Percentiles rank a stretch among this genome's conserved stretches.
Evolutionary conservation across 2,329 filamentous ascomycete genomes (phyloP).

Genomic region (Diaporthe citri): DNA sequence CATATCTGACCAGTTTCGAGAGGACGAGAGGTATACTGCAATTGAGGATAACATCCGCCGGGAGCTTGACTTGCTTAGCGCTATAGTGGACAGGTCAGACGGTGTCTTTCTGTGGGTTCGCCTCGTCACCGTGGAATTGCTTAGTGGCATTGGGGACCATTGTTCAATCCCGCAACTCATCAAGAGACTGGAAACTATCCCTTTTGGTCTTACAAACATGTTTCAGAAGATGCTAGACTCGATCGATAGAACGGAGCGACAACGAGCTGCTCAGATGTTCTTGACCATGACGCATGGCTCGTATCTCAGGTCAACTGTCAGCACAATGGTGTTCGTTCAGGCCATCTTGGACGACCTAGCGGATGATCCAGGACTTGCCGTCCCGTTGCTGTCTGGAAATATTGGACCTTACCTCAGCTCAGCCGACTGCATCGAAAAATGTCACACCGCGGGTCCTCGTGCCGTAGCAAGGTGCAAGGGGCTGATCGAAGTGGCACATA

Average conservation of each 20-base stretch:
- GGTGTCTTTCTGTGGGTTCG: constrained; percentile 23
- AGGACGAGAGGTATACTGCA: constrained; percentile 4
- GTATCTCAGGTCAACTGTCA: not conserved
- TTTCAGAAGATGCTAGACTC: constrained; percentile 12
- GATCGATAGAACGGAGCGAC: not conserved
- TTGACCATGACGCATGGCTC: constrained; percentile 1
- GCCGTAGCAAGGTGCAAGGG: constrained; percentile 21
- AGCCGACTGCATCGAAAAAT: not conserved
- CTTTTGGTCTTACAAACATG: not conserved
- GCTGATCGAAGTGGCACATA: not conserved
- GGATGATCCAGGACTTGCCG: not conserved
- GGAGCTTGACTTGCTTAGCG: not conserved
- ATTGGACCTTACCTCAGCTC: not conserved
- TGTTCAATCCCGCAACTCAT: constrained; percentile 5
- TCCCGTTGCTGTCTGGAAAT: not conserved
- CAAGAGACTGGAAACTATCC: not conserved
- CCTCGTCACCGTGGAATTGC: not conserved
- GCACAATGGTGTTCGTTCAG: not conserved
- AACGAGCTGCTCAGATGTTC: constrained; percentile 7
- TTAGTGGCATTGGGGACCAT: constrained; percentile 17
- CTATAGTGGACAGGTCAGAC: not conserved
- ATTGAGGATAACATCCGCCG: not conserved
- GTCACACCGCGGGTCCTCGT: not conserved
- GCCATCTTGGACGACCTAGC: not conserved
- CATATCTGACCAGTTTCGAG: not conserved